Conservation (phyloP, 805 yeast species). For the Sugiyamaella lignohabitans region DNA sequence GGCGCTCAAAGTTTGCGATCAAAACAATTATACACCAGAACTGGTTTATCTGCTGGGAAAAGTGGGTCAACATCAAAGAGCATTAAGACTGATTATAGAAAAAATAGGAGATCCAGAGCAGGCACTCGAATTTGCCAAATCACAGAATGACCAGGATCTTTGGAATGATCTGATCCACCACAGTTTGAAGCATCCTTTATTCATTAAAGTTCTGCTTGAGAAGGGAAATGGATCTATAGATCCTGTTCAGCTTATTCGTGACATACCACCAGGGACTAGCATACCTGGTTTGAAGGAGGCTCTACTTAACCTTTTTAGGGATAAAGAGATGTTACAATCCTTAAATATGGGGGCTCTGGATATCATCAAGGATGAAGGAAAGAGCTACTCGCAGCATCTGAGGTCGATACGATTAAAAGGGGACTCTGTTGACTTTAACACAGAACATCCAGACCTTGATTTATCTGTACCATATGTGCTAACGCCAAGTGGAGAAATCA, state of each 20-base stretch:
- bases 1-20: slow-evolving; percentile 64
- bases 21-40: slow-evolving; percentile 52
- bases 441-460: slow-evolving; percentile 10
- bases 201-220: slow-evolving; percentile 67
- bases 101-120: slow-evolving; percentile 68
- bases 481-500: slow-evolving; percentile 14
- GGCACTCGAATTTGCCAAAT: slow-evolving; percentile 74
- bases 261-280: slow-evolving; percentile 55
- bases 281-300: slow-evolving; percentile 62
- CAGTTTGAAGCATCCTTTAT: slow-evolving; percentile 66
- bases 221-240: slow-evolving; percentile 43
- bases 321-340: slow-evolving; percentile 45
- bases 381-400: slow-evolving; percentile 31
- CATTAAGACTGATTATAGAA: slow-evolving; percentile 69
- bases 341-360: slow-evolving; percentile 51
- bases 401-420: slow-evolving; percentile 33
- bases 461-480: slow-evolving; percentile 16
- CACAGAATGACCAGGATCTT: slow-evolving; percentile 61
- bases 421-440: slow-evolving; percentile 24
- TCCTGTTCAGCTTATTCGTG: slow-evolving; percentile 60
- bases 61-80: slow-evolving; percentile 72
- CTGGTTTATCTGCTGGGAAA: slow-evolving; percentile 75
- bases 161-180: slow-evolving; percentile 72
- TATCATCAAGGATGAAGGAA: slow-evolving; percentile 49
- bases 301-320: slow-evolving; percentile 53